phyloP scores from a whole-genome alignment of 2,329 filamentous ascomycete species.

The Podosphaera fusca region DNA sequence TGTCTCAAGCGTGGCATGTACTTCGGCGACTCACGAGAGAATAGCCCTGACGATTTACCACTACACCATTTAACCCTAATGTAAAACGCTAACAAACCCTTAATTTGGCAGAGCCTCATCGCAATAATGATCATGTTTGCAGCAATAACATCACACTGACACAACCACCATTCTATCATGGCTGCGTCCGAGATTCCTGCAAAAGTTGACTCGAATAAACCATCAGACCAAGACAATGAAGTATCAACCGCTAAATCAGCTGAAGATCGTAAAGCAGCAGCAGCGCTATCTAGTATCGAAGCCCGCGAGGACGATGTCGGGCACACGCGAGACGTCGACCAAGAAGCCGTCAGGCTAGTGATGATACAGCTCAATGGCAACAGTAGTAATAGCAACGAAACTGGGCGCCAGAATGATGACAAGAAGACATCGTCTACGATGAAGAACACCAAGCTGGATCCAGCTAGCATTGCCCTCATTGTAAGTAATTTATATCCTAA shows the following conservation, averaged over 20 bases:
- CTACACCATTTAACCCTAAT: no score
- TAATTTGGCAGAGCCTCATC: no score
- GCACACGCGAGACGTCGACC: constrained; percentile 27
- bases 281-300: constrained; percentile 49
- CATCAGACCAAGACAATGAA: not conserved
- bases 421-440: constrained; percentile 9
- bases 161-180: no score
- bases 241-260: constrained; percentile 30
- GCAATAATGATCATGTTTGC: no score
- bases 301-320: constrained; percentile 23
- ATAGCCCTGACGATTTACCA: no score
- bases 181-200: no score
- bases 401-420: constrained; percentile 27
- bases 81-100: no score
- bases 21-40: no score
- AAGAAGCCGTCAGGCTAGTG: constrained; percentile 50
- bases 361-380: constrained; percentile 36
- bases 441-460: constrained; percentile 47
- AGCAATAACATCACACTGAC: no score
- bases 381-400: constrained; percentile 18
- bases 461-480: constrained; percentile 45
- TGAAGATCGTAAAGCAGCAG: constrained; percentile 56
- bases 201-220: not conserved
- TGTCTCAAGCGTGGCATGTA: no score
- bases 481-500: constrained; percentile 21